Evolutionary conservation across 139 green algal species (phyloP).

Genomic region (Ettlia oleoabundans): DNA sequence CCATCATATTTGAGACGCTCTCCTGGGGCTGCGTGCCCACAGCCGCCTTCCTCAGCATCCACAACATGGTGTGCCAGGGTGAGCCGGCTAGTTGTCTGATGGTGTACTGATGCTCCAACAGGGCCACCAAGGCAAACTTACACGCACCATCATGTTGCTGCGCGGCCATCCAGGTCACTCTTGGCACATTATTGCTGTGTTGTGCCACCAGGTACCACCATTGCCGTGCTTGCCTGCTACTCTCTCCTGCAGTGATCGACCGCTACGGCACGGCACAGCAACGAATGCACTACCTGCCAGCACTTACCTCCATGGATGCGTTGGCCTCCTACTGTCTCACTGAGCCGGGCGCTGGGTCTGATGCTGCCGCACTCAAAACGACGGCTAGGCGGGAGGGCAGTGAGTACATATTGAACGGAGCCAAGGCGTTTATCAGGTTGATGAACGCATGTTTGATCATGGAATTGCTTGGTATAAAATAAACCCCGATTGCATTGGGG

Average conservation of each 20-base stretch:
- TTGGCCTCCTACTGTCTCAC: conserved; percentile 90
- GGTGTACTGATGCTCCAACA: too few relatives aligned
- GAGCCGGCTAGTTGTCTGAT: too few relatives aligned
- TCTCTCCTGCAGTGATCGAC: conserved; percentile 48
- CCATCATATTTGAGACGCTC: conserved; percentile 85
- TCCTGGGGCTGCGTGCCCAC: conserved; percentile 75
- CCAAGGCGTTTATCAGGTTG: conserved; percentile 41
- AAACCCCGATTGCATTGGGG: too few relatives aligned
- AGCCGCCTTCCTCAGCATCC: conserved; percentile 86
- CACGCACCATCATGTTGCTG: neutral
- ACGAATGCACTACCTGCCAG: conserved; percentile 59
- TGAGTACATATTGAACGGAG: conserved; percentile 58
- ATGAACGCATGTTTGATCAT: too few relatives aligned
- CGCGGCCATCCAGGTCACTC: too few relatives aligned
- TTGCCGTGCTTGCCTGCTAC: neutral
- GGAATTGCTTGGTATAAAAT: too few relatives aligned
- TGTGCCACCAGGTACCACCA: too few relatives aligned
- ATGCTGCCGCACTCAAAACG: conserved; percentile 71
- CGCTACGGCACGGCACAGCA: conserved; percentile 63
- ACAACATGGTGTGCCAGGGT: conserved; percentile 81
- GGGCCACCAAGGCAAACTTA: too few relatives aligned
- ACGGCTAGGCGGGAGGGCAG: conserved; percentile 45
- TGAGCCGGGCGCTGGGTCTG: conserved; percentile 74
- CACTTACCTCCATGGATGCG: conserved; percentile 61
- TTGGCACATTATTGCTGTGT: neutral